Evolutionary conservation across 1,284 basidiomycete genomes (phyloP), one percentile per base, ranked within the genome.

Genomic region (Apiotrichum sp.): DNA sequence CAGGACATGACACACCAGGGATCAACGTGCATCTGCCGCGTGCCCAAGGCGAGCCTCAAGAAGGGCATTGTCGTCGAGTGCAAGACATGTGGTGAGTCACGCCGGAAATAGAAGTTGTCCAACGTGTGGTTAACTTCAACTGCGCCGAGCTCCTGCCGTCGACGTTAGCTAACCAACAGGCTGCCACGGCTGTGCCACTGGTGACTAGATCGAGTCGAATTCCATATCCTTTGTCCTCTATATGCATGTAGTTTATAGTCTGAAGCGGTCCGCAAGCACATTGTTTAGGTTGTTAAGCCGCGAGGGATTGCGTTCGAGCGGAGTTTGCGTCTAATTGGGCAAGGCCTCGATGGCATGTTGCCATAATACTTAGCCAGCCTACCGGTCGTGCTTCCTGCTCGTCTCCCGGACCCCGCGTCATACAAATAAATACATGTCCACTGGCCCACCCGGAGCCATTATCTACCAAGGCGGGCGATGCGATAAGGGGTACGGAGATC

Each of bases 1-100:
- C 84, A 84, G 88, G 96, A 98, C 73, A 98, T 97, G 93, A 98
- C 98, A 79, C 97, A 98, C 71, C 88, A 95, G 79, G 96, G 96
- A 6, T 96, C 93, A n/a, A 96, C 96, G 34, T 99, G 96, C 75
- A 88, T 98, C 58, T 99, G 96, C 73, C 84, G 96, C 64, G 93
- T 98, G 48, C 96, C 96, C 3, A 98, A 97, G 74, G 87, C 89
- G 3, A 87, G 92, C 68, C 81, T 99, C 32, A 88, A 92, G 57
- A 80, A 84, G 53, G 95, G 93, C 5, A 92, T 89, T 3, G 81
- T 98, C n/a, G 95, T 98, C 0, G 91, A 98, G 77, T 98, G 93
- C 77, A 88, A 89, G 49, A 92, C 96, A 72, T 98, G 93, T 76
- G 93, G 93, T 93, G 70, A 63, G 89, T 42, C 36, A 38, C 13